Base-by-base conservation (phyloP, 148 eudicot species). In the Rhododendron williamsianum region DNA sequence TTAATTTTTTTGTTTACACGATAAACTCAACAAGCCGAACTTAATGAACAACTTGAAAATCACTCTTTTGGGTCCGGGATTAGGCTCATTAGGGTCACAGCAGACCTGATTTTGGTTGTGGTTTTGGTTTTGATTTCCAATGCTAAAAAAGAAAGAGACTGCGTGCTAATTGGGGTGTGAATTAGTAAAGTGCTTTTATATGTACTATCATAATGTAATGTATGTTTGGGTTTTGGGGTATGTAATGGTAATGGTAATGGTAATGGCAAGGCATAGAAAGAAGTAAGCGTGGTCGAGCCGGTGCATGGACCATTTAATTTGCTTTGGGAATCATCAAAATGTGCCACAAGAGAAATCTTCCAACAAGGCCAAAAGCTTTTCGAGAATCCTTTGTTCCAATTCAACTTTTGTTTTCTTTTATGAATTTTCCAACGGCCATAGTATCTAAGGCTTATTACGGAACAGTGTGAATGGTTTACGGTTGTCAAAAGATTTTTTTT, bases 221-320 rank as follows among this genome's bases (percentile, higher is more conserved):
- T 36, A 72, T 83, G 48, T 76, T 36, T 58, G 21, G 60, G 33
- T 45, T n/a, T 81, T 77, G 9, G n/a, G 43, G 3, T 35, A 30
- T 72, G 43, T 33, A 52, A 49, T 49, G 52, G 15, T 9, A 73
- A 4, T 25, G 78, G 78, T 8, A 38, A 35, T 35, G 36, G 36
- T 35, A 35, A 76, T 41, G 80, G 51, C 13, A 76, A 9, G 41
- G 79, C 91, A 86, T 93, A 83, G 95, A 84, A 90, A 73, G 87
- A 88, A 90, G 92, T 43, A 60, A 92, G 81, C 98, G 95, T 94
- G 95, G 95, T 94, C 93, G 88, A 85, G 81, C 92, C 94, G 96
- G 91, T 80, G 94, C 43, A 38, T 38, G 45, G 89, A 91, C 92
- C 91, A 77, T 76, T 63, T 27, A 71, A 74, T 33, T 76, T 74